Conservation (phyloP, 306 rosid genomes). For the Geum urbanum region DNA sequence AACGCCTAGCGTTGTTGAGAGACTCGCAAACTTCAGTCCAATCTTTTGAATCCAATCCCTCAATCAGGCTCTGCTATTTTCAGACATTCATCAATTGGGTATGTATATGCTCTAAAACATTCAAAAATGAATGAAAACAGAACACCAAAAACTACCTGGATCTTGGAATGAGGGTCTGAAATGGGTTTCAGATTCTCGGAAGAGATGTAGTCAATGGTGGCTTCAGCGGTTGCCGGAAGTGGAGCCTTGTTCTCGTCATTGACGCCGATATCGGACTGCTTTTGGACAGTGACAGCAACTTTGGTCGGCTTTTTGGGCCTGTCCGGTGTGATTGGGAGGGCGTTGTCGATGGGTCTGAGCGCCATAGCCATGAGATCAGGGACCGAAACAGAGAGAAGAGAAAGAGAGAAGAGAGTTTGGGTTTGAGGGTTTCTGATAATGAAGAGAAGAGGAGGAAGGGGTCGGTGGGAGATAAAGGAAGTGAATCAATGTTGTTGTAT, state of each 20-base stretch:
- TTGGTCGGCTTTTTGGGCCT: slow-evolving; percentile 75
- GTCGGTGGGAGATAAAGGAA: not conserved
- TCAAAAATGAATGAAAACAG: not conserved
- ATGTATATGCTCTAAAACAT: not conserved
- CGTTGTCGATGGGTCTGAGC: slow-evolving; percentile 85
- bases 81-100: not conserved
- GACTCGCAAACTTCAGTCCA: slow-evolving; percentile 75
- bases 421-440: no score
- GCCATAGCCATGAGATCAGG: slow-evolving; percentile 53
- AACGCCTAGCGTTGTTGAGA: slow-evolving; percentile 65
- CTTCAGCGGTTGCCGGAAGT: slow-evolving; percentile 50
- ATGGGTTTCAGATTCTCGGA: slow-evolving; percentile 70
- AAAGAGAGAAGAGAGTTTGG: no score
- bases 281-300: slow-evolving; percentile 37
- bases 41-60: slow-evolving; percentile 64
- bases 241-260: no score
- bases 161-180: slow-evolving; percentile 53
- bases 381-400: not conserved
- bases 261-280: no score
- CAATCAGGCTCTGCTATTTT: slow-evolving; percentile 50
- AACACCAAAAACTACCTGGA: slow-evolving; percentile 39
- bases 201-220: slow-evolving; percentile 55
- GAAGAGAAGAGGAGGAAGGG: not conserved
- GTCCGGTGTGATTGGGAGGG: slow-evolving; percentile 60
- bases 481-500: not conserved